Evolutionary conservation across 2,329 filamentous ascomycete species (phyloP), one percentile per base, ranked within the genome.

Genomic region (Penicillium fuscoglaucum): DNA sequence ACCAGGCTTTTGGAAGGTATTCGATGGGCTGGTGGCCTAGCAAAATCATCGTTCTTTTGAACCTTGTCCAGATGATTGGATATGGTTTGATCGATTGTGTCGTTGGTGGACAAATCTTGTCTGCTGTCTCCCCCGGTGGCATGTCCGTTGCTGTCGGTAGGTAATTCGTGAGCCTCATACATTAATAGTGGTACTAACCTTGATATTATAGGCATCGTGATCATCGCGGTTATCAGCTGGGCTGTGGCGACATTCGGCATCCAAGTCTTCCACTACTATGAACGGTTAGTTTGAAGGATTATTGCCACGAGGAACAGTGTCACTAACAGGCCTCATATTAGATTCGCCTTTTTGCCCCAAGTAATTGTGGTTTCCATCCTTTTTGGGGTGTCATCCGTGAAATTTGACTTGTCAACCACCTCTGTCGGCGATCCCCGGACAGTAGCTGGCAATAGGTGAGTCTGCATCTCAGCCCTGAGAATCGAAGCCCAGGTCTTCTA

Each of bases 171-270:
- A 28, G 33, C 21, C 19, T 12, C 2, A 24, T 17, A 3, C 29
- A 31, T 17, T 10, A 10, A 17, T 26, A 9, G 8, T 46, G 8
- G 41, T 48, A 21, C 39, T 65, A 21, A 68, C 31, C 6, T 19
- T 48, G 53, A 61, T 9, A 52, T 58, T 7, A 46, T 58, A 72
- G 75, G 75, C 8, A 89, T 90, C 62, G 78, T 90, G 41, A 83
- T 89, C 46, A 82, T 86, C 13, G 84, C 84, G 1, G 65, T 88
- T 26, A 82, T 89, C 37, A 83, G 83, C 31, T 88, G 85, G 83
- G 74, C 79, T 2, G 81, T 90, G 43, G 86, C 86, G 1, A 86
- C 84, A 0, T 89, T 90, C 68, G 88, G 87, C 0, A 89, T 90
- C 68, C 81, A 80, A 54, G 76, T 86, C 45, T 89, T 90, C 70